Base-by-base conservation (phyloP, 768 basidiomycete genomes). In the Macrolepiota dolichaula region DNA sequence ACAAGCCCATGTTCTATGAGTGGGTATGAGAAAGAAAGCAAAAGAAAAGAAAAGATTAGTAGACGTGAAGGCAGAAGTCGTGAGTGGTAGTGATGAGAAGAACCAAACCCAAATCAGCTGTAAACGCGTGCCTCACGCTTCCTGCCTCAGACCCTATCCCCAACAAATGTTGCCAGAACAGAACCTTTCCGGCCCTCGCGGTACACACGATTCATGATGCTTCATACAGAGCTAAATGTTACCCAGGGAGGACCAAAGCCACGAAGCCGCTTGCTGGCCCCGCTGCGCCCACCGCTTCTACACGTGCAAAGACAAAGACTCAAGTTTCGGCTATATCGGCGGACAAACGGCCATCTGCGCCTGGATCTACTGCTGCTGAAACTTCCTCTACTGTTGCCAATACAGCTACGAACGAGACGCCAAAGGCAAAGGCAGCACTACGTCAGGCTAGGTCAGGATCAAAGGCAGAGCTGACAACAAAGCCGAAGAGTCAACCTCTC, bases 1-100 rank as follows among this genome's bases (percentile, higher is more conserved):
- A 69, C 68, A 88, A 76, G 63, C 86, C 86, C 91, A 92, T 92
- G 68, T 67, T 66, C 60, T 64, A 57, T 60, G 63, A 56, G 66
- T 38, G 52, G 36, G 59, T 61, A 61, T 53, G 17, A 47, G 35
- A 17, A 36, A 25, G 7, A 42, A n/a, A 42, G 13, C 32, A 37
- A 40, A 50, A 32, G 24, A 24, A 49, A 35, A 25, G 47, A 49
- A 37, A 38, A 50, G 11, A 24, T 27, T 51, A 37, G 24, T 19
- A 38, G 19, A 42, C 10, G 13, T 24, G 22, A 49, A 24, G 15
- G 13, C n/a, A n/a, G 49, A 50, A 27, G 36, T 17, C 13, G 19
- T 17, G 19, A 38, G 49, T 49, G 35, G 57, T 32, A n/a, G 49
- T n/a, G 49, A 42, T 59, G 57, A 51, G 57, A 51, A 29, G 57